A percentile compares a stretch with the other conserved stretches of the same genome.
phyloP scores from a whole-genome alignment of 1,284 basidiomycete genomes.

The Marasmius sp. region DNA sequence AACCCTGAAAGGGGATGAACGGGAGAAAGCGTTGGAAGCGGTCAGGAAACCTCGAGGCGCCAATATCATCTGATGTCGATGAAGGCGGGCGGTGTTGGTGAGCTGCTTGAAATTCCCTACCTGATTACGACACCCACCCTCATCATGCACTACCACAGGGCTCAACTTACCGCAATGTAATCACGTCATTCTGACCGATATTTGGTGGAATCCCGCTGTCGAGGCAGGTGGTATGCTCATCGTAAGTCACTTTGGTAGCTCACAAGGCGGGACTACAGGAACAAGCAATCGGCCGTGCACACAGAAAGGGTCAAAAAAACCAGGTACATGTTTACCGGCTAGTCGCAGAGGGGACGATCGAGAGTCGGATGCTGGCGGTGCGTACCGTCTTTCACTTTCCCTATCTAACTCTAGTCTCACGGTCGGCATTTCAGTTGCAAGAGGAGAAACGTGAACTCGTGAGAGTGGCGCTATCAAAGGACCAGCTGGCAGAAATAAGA shows the following conservation, averaged over 20 bases:
- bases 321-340: slow-evolving; percentile 60
- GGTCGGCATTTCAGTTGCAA: too few relatives aligned
- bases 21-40: slow-evolving; percentile 43
- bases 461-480: too few relatives aligned
- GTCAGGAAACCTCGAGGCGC: slow-evolving; percentile 39
- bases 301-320: slow-evolving; percentile 53
- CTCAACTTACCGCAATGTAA: slow-evolving; percentile 68
- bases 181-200: slow-evolving; percentile 55
- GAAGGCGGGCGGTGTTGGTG: slow-evolving; percentile 55
- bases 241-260: neutral
- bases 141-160: slow-evolving; percentile 29
- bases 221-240: slow-evolving; percentile 21
- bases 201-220: slow-evolving; percentile 63
- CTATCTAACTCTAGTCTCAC: too few relatives aligned
- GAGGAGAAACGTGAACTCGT: too few relatives aligned
- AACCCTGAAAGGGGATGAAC: slow-evolving; percentile 42
- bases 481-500: too few relatives aligned
- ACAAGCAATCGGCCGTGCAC: slow-evolving; percentile 55
- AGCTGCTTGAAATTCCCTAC: neutral
- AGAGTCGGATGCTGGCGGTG: slow-evolving; percentile 34
- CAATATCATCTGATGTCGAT: slow-evolving; percentile 60
- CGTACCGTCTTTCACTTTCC: neutral
- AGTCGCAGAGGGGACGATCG: slow-evolving; percentile 51
- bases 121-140: neutral
- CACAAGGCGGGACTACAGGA: neutral